A percentile compares a stretch with the other conserved stretches of the same genome.
Conservation (phyloP, 441 rosid genomes). For the Cnidoscolus chayamansa region DNA sequence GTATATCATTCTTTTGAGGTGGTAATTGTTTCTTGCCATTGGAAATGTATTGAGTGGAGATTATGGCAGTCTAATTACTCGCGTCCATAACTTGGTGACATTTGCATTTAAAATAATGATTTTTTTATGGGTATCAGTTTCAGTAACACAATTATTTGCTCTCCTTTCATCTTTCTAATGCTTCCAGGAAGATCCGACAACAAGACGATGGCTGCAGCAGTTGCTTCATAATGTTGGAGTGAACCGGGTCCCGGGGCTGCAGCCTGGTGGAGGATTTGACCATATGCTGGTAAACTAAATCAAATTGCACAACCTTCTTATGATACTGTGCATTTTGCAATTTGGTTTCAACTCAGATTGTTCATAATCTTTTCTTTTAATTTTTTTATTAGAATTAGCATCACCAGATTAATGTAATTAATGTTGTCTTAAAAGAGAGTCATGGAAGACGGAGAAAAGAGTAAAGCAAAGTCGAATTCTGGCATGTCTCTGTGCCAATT, state of each 20-base stretch:
- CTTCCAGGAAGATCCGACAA: constrained; percentile 86
- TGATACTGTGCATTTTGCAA: neutral
- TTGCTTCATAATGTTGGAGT: constrained; percentile 83
- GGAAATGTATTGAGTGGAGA: no score
- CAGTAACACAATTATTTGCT: no score
- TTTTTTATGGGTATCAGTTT: no score
- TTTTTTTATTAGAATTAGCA: neutral
- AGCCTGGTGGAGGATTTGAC: constrained; percentile 74
- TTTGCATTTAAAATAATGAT: no score
- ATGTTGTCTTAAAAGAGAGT: neutral
- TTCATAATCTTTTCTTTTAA: neutral
- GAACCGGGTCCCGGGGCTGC: constrained; percentile 67
- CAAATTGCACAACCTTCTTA: neutral
- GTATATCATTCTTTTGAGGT: neutral
- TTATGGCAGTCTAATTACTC: no score
- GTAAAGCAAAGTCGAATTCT: neutral
- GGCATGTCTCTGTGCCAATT: neutral
- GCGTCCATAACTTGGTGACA: neutral
- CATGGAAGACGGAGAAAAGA: neutral
- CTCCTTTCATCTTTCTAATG: constrained; percentile 4
- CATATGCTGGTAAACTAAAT: constrained; percentile 75
- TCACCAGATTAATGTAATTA: neutral
- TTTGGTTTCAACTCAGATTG: neutral
- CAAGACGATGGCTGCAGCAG: constrained; percentile 98
- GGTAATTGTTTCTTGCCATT: neutral